These are phyloP conservation scores for Chaetomiaceae sp. DNA, from an alignment of 2,329 filamentous ascomycete species.

Conservation along the genomic window DNA sequence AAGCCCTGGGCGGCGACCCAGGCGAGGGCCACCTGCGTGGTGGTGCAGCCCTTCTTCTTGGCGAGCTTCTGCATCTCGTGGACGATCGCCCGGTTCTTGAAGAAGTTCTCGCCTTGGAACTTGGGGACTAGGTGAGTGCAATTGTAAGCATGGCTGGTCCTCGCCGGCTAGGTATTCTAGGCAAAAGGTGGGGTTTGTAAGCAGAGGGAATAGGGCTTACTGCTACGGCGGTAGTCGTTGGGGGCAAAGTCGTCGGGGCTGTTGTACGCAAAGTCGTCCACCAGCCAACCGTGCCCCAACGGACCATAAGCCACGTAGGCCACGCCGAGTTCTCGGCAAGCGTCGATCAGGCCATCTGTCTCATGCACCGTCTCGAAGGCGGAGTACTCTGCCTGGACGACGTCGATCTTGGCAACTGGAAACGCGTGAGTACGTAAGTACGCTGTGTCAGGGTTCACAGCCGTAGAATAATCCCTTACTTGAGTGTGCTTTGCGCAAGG, in stretches of 20 bases:
- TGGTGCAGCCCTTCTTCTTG: slow-evolving; percentile 5
- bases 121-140: slow-evolving; percentile 1
- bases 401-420: slow-evolving; percentile 3
- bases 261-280: slow-evolving; percentile 6
- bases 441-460: background rate
- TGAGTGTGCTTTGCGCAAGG: slow-evolving; percentile 6
- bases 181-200: background rate
- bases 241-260: slow-evolving; percentile 1
- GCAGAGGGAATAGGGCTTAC: background rate
- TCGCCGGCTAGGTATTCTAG: background rate
- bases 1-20: slow-evolving; percentile 7
- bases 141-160: background rate
- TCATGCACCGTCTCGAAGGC: slow-evolving; percentile 6
- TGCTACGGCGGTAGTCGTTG: background rate
- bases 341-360: slow-evolving; percentile 3
- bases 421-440: background rate
- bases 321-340: slow-evolving; percentile 1
- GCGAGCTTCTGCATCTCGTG: slow-evolving; percentile 2
- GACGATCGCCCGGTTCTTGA: slow-evolving; percentile 1
- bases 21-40: slow-evolving; percentile 5
- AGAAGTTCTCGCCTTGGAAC: slow-evolving; percentile 8
- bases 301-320: slow-evolving; percentile 4
- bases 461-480: background rate
- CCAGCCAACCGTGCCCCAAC: slow-evolving; percentile 6
- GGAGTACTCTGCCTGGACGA: slow-evolving; percentile 5